A percentile compares a stretch with the other conserved stretches of the same genome.
Conservation (phyloP, 2,329 filamentous ascomycete species). For the Chlorencoelia australis region DNA sequence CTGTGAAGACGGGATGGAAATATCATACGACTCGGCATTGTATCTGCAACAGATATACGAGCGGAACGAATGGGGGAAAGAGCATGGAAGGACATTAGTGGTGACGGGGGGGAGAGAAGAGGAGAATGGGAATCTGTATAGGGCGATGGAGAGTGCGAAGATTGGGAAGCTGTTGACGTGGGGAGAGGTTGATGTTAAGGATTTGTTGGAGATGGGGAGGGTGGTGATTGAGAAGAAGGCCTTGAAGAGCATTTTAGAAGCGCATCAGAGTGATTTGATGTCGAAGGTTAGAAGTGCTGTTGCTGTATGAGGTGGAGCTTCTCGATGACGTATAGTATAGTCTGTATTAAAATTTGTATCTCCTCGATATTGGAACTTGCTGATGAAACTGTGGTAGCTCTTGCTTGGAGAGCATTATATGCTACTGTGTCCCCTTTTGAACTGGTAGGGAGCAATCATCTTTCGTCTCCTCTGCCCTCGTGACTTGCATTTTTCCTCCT, state of each 20-base stretch:
- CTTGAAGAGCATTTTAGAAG: slow-evolving; percentile 61
- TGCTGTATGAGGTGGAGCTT: slow-evolving; percentile 10
- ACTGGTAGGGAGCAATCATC: too few relatives aligned
- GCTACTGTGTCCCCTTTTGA: too few relatives aligned
- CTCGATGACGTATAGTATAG: background rate
- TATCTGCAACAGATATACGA: slow-evolving; percentile 60
- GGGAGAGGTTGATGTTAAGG: slow-evolving; percentile 89
- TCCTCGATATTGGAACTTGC: too few relatives aligned
- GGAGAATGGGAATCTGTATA: slow-evolving; percentile 53
- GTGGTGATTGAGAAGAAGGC: slow-evolving; percentile 80
- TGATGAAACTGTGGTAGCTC: too few relatives aligned
- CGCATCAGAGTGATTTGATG: slow-evolving; percentile 58
- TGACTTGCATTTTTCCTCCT: too few relatives aligned
- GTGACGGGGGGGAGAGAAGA: slow-evolving; percentile 58
- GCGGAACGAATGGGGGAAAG: slow-evolving; percentile 58
- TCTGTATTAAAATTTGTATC: background rate
- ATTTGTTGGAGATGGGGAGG: slow-evolving; percentile 74
- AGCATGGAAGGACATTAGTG: slow-evolving; percentile 62
- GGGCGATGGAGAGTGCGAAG: slow-evolving; percentile 52
- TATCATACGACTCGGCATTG: slow-evolving; percentile 40
- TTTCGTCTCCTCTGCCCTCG: too few relatives aligned
- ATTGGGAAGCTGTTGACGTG: slow-evolving; percentile 61
- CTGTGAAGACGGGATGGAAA: slow-evolving; percentile 66
- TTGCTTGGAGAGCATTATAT: too few relatives aligned
- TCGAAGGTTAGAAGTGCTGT: slow-evolving; percentile 16